Evolutionary conservation across 495 filamentous ascomycete genomes (phyloP).

Genomic region (Beverwykella pulmonaria): DNA sequence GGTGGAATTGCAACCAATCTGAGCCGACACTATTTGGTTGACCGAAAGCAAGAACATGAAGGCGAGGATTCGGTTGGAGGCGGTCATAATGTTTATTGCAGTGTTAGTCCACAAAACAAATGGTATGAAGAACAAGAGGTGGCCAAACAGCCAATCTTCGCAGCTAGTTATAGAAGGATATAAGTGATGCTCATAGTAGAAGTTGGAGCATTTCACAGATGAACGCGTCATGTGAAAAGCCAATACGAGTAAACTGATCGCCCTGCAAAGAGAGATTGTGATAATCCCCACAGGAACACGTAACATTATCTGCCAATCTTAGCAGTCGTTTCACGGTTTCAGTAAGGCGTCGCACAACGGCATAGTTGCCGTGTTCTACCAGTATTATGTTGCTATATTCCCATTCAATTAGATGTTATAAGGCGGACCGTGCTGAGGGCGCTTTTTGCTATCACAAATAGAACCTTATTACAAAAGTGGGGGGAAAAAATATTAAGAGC

Average conservation of each 20-base stretch:
- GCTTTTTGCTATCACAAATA: neutral
- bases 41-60: neutral
- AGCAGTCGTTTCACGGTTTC: neutral
- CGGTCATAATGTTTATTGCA: neutral
- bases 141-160: neutral
- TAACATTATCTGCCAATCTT: neutral
- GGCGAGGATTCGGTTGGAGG: neutral
- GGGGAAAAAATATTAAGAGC: neutral
- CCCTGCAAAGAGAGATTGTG: neutral
- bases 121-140: neutral
- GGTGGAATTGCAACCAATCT: neutral
- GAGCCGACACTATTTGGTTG: neutral
- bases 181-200: neutral
- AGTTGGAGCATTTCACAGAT: neutral
- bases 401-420: neutral
- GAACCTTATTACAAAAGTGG: neutral
- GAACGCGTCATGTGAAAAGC: neutral
- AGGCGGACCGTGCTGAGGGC: too few relatives aligned
- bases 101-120: neutral
- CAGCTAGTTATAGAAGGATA: neutral
- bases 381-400: neutral
- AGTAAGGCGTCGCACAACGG: neutral
- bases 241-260: neutral
- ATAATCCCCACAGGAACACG: neutral
- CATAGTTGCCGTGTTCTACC: neutral